Base-by-base conservation (phyloP, 2,329 filamentous ascomycete genomes). In the Microdochium trichocladiopsis region DNA sequence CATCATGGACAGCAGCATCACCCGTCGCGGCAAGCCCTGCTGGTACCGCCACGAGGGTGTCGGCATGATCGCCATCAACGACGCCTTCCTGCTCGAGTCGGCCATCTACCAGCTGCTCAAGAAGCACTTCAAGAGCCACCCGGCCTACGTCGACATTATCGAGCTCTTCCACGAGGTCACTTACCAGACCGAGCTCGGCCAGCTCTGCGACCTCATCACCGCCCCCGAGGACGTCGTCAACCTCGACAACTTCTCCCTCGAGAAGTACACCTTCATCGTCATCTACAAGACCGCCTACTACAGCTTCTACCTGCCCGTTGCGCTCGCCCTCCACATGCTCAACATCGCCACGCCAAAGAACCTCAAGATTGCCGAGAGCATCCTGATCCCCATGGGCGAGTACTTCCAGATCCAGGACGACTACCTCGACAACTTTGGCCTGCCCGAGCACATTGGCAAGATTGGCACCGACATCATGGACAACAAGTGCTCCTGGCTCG, bases 221-320 rank as follows among this genome's bases (percentile, higher is more conserved):
- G 94, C 94, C 36, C 94, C 94, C 43, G 94, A 99, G 75, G 92
- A 96, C 70, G 78, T 86, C 56, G 88, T 97, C 65, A 85, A 97
- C 73, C 85, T 99, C 58, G 79, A 89, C 79, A 96, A 96, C 78
- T 99, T 99, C 80, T 91, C 85, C 70, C 79, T 96, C 72, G 82
- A 92, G 56, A 99, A 96, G 80, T 96, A 96, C 79, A 85, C 79
- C 63, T 99, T 97, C 80, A 99, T 99, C 66, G 94, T 99, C 75
- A 89, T 95, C 73, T 97, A 95, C 85, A 99, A 99, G 84, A 99
- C 94, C 23, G 92, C 94, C 50, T 99, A 95, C 79, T 99, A 99
- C 80, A 95, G 88, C 66, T 99, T 99, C 81, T 97, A 97, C 76
- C 87, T 99, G 14, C 94, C 94, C 54, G 91, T 99, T 52, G 93